A percentile compares a stretch with the other conserved stretches of the same genome.
These are phyloP conservation scores for Triticum dicoccoides DNA, from an alignment of 176 grass and related monocot genomes.

Conservation along the genomic window DNA sequence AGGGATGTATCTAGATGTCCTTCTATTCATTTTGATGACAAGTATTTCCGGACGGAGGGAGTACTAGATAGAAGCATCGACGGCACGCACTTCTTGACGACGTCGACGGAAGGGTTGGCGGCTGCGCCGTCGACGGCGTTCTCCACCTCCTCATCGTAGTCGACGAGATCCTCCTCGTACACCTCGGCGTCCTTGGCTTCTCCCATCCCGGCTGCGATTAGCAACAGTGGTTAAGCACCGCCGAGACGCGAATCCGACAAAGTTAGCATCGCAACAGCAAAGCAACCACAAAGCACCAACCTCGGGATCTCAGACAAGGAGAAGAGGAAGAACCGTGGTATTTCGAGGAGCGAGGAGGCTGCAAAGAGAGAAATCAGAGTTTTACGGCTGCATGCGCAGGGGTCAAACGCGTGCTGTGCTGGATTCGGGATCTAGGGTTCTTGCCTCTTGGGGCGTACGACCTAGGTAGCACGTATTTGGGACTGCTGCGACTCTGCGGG, in stretches of 20 bases:
- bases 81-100: constrained; percentile 67
- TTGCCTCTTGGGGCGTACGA: not conserved
- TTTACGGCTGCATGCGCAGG: not conserved
- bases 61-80: not conserved
- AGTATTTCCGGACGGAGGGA: no score
- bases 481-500: not conserved
- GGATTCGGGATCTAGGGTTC: constrained; percentile 26
- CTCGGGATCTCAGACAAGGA: not conserved
- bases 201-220: constrained; percentile 56
- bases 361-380: constrained; percentile 21
- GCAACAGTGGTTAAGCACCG: not conserved
- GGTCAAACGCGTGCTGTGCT: not conserved
- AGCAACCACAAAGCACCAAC: not conserved
- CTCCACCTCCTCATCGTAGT: constrained; percentile 97
- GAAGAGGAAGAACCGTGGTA: no score
- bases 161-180: constrained; percentile 98
- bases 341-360: constrained; percentile 6
- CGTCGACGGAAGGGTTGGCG: constrained; percentile 62
- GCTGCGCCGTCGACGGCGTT: constrained; percentile 57
- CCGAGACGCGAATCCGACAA: not conserved
- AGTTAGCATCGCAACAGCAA: not conserved
- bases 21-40: no score
- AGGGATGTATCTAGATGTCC: no score
- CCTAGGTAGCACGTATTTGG: not conserved
- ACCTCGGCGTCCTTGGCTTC: constrained; percentile 87